These are phyloP conservation scores for Leccinum huronense DNA, from an alignment of 1,284 basidiomycete genomes.

Conservation along the genomic window DNA sequence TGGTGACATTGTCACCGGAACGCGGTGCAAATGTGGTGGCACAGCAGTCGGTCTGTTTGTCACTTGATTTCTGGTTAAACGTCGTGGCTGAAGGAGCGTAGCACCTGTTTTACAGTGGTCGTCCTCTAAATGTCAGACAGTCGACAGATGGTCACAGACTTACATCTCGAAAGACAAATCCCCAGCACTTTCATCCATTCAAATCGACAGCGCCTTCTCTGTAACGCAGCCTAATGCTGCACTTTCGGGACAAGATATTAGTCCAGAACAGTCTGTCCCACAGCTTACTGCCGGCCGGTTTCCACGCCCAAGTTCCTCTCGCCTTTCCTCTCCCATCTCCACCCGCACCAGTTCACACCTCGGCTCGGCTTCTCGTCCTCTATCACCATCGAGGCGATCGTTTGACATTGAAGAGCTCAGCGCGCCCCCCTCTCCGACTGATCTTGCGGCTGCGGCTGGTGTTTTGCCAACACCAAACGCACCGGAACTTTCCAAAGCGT, in stretches of 20 bases:
- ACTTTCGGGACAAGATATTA: constrained; percentile 9
- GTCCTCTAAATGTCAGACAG: constrained; percentile 41
- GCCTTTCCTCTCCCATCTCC: constrained; percentile 37
- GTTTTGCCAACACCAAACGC: constrained; percentile 62
- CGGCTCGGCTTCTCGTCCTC: constrained; percentile 49
- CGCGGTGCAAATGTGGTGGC: constrained; percentile 75
- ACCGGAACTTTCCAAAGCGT: constrained; percentile 72
- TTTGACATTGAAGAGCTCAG: constrained; percentile 23
- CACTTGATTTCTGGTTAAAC: constrained; percentile 3
- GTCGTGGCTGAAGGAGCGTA: constrained; percentile 33
- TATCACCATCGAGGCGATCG: constrained; percentile 57
- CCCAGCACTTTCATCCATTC: constrained; percentile 31
- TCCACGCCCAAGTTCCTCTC: constrained; percentile 46
- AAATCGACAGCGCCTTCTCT: constrained; percentile 20
- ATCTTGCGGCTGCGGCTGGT: constrained; percentile 42
- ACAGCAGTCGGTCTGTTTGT: constrained; percentile 63
- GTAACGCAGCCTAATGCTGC: constrained; percentile 18
- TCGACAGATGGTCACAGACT: constrained; percentile 75
- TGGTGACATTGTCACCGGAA: constrained; percentile 70
- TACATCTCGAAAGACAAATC: constrained; percentile 59
- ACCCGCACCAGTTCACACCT: constrained; percentile 59
- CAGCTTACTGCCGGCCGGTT: constrained; percentile 44
- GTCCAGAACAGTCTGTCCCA: constrained; percentile 15
- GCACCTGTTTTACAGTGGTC: constrained; percentile 69
- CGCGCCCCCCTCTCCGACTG: constrained; percentile 39